These are phyloP conservation scores for Paramecium bursaria DNA, from an alignment of 73 alveolate genomes.

Conservation along the genomic window DNA sequence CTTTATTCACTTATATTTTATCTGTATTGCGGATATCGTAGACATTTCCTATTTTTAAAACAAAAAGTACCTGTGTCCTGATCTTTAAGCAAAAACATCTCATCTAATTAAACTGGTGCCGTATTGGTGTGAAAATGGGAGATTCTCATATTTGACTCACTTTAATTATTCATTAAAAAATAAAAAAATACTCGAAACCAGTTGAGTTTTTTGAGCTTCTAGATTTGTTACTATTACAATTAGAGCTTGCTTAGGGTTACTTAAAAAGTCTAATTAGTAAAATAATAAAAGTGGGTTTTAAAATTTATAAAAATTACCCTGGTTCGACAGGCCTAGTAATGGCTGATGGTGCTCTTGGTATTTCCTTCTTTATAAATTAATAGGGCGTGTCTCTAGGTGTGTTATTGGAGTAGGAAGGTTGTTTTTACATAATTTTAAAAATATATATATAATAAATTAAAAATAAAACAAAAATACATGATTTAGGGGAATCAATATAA, in stretches of 20 bases:
- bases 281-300: not conserved
- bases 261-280: constrained; percentile 24
- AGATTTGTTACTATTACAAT: constrained; percentile 51
- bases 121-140: constrained; percentile 52
- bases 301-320: not conserved
- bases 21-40: constrained; percentile 40
- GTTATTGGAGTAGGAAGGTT: not conserved
- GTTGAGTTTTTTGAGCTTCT: constrained; percentile 51
- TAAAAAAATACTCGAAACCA: constrained; percentile 21
- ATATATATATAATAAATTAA: too few relatives aligned
- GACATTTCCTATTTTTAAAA: constrained; percentile 32
- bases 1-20: constrained; percentile 14
- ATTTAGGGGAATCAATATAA: too few relatives aligned
- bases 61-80: constrained; percentile 41
- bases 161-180: constrained; percentile 12
- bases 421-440: constrained; percentile 19
- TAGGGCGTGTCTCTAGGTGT: constrained; percentile 35
- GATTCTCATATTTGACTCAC: constrained; percentile 7
- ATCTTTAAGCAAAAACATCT: constrained; percentile 41
- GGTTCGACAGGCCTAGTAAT: constrained; percentile 30
- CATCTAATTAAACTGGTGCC: constrained; percentile 47
- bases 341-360: constrained; percentile 60
- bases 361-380: constrained; percentile 10
- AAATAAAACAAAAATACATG: too few relatives aligned
- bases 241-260: constrained; percentile 17